These are phyloP conservation scores for Chytriomyces hyalinus DNA, from an alignment of 192 early-diverging fungal species.

Conservation along the genomic window DNA sequence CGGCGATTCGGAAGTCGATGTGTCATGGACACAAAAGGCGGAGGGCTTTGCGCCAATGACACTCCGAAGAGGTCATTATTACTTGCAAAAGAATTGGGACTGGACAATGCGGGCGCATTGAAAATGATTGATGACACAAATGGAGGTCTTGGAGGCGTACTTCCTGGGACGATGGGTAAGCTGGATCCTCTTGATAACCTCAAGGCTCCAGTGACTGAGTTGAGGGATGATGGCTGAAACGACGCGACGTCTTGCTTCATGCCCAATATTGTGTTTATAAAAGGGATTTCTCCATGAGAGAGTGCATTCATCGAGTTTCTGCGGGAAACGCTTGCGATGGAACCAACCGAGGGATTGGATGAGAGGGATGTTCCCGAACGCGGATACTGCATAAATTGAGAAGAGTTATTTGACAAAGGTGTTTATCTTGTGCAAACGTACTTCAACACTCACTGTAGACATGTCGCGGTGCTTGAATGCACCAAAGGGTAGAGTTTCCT, in stretches of 20 bases:
- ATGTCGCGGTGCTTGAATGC: not conserved
- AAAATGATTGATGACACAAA: not conserved
- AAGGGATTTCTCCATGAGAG: not conserved
- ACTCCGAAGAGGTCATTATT: not conserved
- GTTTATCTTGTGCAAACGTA: no score
- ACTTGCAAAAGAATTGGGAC: not conserved
- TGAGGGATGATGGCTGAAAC: not conserved
- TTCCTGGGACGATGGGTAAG: not conserved
- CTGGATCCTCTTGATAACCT: not conserved
- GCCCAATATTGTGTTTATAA: not conserved
- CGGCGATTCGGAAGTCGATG: not conserved
- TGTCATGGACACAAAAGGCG: not conserved
- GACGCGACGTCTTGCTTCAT: not conserved
- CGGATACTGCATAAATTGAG: not conserved
- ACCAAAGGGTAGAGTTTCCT: conserved; percentile 27
- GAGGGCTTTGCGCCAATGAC: not conserved
- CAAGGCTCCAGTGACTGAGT: not conserved
- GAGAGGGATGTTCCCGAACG: conserved; percentile 21
- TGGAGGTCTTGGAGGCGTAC: not conserved
- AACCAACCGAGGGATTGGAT: conserved; percentile 10
- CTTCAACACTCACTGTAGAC: conserved; percentile 11
- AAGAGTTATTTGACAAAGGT: not conserved
- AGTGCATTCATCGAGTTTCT: not conserved
- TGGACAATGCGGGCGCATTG: not conserved
- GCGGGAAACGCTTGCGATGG: conserved; percentile 15